Base-by-base conservation (phyloP, 2,329 filamentous ascomycete species). In the Penicillium nordicum region DNA sequence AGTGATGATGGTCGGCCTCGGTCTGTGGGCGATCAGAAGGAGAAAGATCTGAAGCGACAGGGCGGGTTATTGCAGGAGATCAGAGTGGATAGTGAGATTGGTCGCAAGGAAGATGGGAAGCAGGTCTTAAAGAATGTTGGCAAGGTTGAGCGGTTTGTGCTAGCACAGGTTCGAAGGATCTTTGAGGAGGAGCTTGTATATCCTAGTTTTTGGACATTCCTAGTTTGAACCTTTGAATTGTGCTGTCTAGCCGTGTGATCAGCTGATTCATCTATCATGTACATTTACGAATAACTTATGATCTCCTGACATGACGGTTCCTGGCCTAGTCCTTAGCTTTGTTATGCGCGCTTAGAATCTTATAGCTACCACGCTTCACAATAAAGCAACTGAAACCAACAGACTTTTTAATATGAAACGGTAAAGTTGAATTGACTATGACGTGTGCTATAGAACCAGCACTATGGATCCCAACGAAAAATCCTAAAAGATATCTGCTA, bases 101-200 rank as follows among this genome's bases (percentile, higher is more conserved):
- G 94, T 7, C 88, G 94, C 72, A 86, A 92, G 63, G 92, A 95
- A 68, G 88, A 89, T 58, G 90, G 91, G 27, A 96, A 94, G 77
- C 93, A 97, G 77, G 94, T 93, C 45, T 78, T 99, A 58, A 97
- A 97, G 81, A 99, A 99, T 72, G 93, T 99, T 48, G 93, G 94
- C 57, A 99, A 99, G 80, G 94, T 99, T 56, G 94, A 99, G 78
- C 89, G 91, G 67, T 99, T 99, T 73, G 91, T 99, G 55, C 81
- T 99, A 57, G 93, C 97, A 73, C 93, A 97, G 76, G 94, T 99
- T 60, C 86, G 93, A 71, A 85, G 92, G 69, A 97, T 99, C 66
- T 97, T 99, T 69, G 94, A 99, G 76, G 94, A 97, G 71, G 94
- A 99, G 74, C 94, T 97, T 77, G 92, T 97, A 60, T 97, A 96